Evolutionary conservation across 768 basidiomycete species (phyloP), one percentile per base, ranked within the genome.

Genomic region (Gymnopilus dilepis): DNA sequence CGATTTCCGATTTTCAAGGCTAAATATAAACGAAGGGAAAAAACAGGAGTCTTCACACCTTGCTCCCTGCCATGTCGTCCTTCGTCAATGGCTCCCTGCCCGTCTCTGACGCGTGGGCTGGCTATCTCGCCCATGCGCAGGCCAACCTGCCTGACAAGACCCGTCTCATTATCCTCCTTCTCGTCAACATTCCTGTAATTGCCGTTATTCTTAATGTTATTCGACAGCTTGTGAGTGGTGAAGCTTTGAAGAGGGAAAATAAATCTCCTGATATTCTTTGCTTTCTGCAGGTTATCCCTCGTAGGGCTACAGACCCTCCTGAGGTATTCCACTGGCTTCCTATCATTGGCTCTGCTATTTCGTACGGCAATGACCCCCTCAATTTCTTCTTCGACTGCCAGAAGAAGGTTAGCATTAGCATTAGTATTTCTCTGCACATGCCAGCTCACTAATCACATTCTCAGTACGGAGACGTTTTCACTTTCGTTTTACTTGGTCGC

Each of bases 381-480:
- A 88, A 82, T 53, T 99, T 99, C 78, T 88, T 96, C 76, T 86
- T 88, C 59, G 77, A 83, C 38, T 91, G 89, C 70, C 84, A 85
- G 65, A 86, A 90, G 69, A 94, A 92, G 86, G 94, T 91, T 55
- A 9, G 78, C 60, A 22, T 91, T 55, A 9, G 78, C 60, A 22
- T 3, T 33, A 6, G 17, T 24, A 26, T 24, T 5, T 2, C 28
- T 53, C 13, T 38, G 12, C 28, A 2, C 2, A 6, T 13, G 4
- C 13, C 1, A 1, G 19, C 13, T 33, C 37, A 26, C 45, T 63
- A 4, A 65, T 28, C 12, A 37, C 38, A 19, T 2, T 4, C 17
- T 6, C 61, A 99, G 97, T 90, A 99, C 69, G 97, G 97, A 59
- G 85, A 97, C 63, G 88, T 99, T n/a, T 99, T 99, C 80, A 96